Evolutionary conservation across 2,329 filamentous ascomycete genomes (phyloP).

Genomic region (Fusarium staphyleae): DNA sequence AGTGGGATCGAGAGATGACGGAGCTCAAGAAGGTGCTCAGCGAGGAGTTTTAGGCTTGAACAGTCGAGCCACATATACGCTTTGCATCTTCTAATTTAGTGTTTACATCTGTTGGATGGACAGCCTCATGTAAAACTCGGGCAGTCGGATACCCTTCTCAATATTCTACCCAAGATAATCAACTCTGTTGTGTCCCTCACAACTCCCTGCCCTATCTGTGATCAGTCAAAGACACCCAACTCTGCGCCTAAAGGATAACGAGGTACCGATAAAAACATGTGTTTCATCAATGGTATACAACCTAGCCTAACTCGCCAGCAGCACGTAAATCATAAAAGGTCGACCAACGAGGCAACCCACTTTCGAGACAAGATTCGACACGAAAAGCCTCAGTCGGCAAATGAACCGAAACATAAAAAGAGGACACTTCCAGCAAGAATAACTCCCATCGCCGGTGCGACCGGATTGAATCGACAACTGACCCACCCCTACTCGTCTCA

Average conservation of each 20-base stretch:
- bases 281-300: constrained; percentile 38
- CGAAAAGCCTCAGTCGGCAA: constrained; percentile 1
- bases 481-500: not conserved
- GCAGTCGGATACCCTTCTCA: constrained; percentile 21
- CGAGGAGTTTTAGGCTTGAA: constrained; percentile 51
- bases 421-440: constrained; percentile 4
- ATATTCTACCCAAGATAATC: constrained; percentile 1
- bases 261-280: constrained; percentile 9
- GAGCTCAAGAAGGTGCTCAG: constrained; percentile 71
- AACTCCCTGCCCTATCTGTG: not conserved
- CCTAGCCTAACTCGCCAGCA: constrained; percentile 13
- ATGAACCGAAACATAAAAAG: not conserved
- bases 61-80: not conserved
- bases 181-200: not conserved
- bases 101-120: constrained; percentile 1
- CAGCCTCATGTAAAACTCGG: not conserved
- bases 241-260: not conserved
- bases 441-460: constrained; percentile 2
- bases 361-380: constrained; percentile 14
- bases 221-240: not conserved
- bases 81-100: not conserved
- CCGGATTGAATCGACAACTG: not conserved
- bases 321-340: constrained; percentile 38
- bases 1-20: constrained; percentile 75
- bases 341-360: constrained; percentile 11